Evolutionary conservation across 176 grass and related monocot species (phyloP), one percentile per base, ranked within the genome.

Genomic region (Saccharum officinarum): DNA sequence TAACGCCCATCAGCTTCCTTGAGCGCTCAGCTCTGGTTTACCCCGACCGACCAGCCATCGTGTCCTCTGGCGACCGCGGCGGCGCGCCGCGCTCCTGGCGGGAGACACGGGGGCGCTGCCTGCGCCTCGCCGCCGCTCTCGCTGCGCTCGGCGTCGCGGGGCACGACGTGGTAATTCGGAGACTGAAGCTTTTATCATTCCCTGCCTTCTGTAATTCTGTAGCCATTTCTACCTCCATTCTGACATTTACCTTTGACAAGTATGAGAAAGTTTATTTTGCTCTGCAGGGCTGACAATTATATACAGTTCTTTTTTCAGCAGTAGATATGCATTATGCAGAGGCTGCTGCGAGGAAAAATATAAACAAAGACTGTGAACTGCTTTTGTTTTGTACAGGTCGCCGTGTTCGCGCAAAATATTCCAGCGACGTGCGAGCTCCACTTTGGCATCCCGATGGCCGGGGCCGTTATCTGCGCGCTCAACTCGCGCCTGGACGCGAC

Each of bases 1-100:
- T 94, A n/a, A 86, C 89, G 18, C 92, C 92, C 25, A 84, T 94
- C 26, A 91, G 83, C 86, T 94, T 94, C 75, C 63, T 94, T 8
- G 83, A 91, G 79, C 92, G 86, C 12, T 69, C 85, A 40, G 78
- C 88, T 22, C 39, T 82, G 37, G 87, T 88, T 10, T 93, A 82
- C 73, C 85, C 71, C 20, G 33, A 85, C 34, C 72, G 81, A 33
- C 41, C 82, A 2, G 76, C 87, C 78, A 18, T 65, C 41, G 64
- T 77, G 33, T 42, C 82, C 6, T 76, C 80, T 17, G 46, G 46
- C 46, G 4, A 14, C 46, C 23, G 41, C 42, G 41, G 59, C 22
- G n/a, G 75, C 46, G 7, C 28, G 17, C 59, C 22, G 31, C 1
- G 18, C 17, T 89, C 92, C 4, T 94, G 92, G 92, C 79, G 70